phyloP scores from a whole-genome alignment of 2,329 filamentous ascomycete genomes.

The Teratosphaeria epicoccoides region DNA sequence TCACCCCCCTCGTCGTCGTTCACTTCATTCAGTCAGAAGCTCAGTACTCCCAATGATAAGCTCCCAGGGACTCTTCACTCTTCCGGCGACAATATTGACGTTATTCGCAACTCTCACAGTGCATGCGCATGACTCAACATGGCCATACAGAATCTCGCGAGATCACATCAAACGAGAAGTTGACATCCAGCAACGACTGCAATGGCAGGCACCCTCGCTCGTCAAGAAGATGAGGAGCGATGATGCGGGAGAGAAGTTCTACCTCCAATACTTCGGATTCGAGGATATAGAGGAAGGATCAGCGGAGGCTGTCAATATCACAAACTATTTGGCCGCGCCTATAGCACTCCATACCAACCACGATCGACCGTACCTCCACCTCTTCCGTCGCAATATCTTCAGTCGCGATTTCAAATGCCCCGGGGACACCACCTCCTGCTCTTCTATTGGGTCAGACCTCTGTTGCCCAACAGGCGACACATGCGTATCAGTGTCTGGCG shows the following conservation, averaged over 20 bases:
- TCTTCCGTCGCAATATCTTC: conserved; percentile 26
- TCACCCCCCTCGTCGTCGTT: background rate
- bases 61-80: conserved; percentile 8
- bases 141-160: conserved; percentile 37
- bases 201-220: conserved; percentile 43
- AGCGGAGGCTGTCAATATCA: conserved; percentile 10
- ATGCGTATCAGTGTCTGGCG: conserved; percentile 52
- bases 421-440: conserved; percentile 53
- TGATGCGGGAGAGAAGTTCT: conserved; percentile 64
- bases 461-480: conserved; percentile 59
- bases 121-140: conserved; percentile 26
- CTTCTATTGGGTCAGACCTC: conserved; percentile 55
- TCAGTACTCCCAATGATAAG: background rate
- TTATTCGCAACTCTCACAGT: conserved; percentile 8
- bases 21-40: background rate
- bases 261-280: conserved; percentile 52
- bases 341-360: conserved; percentile 40
- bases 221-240: conserved; percentile 61
- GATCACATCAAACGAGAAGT: conserved; percentile 32
- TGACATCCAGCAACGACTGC: conserved; percentile 30
- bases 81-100: conserved; percentile 19
- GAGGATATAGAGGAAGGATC: conserved; percentile 13
- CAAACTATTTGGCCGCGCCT: conserved; percentile 28
- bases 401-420: conserved; percentile 57
- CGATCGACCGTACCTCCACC: conserved; percentile 5